Evolutionary conservation across 2,329 filamentous ascomycete species (phyloP).

Genomic region (Myriosclerotinia curreyana): DNA sequence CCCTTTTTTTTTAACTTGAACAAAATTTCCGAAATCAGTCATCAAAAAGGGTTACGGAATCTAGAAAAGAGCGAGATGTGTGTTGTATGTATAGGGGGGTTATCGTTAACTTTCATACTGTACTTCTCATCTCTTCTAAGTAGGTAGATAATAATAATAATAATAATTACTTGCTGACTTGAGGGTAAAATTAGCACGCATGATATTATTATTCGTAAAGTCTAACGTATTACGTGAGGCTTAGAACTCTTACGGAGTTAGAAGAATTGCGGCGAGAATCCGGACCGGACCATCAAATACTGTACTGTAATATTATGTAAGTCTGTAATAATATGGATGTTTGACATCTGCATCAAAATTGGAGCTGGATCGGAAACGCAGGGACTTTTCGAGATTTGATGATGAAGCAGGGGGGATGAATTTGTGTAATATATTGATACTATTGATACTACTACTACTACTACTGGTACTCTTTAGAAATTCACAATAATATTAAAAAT

Average conservation of each 20-base stretch:
- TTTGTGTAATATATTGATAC: too few relatives aligned
- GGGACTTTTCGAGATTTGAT: not conserved
- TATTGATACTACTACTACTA: too few relatives aligned
- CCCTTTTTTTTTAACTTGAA: slow-evolving; percentile 1
- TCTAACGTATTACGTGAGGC: slow-evolving; percentile 1
- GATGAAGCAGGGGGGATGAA: not conserved
- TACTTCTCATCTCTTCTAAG: not conserved
- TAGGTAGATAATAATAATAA: too few relatives aligned
- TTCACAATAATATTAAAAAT: too few relatives aligned
- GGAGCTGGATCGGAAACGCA: slow-evolving; percentile 4
- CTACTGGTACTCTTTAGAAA: too few relatives aligned
- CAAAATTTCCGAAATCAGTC: not conserved
- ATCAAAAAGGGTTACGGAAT: not conserved
- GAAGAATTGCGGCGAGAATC: not conserved
- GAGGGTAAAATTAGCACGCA: not conserved
- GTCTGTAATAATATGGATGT: too few relatives aligned
- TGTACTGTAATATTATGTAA: too few relatives aligned
- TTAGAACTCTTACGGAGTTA: not conserved
- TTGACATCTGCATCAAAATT: slow-evolving; percentile 17
- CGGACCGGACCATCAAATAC: slow-evolving; percentile 9
- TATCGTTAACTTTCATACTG: too few relatives aligned
- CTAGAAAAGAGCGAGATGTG: not conserved
- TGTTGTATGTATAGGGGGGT: too few relatives aligned
- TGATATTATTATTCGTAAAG: not conserved
- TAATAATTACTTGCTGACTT: not conserved